Evolutionary conservation across 2,329 filamentous ascomycete species (phyloP), one percentile per base, ranked within the genome.

Genomic region (Colletotrichum caudatum): DNA sequence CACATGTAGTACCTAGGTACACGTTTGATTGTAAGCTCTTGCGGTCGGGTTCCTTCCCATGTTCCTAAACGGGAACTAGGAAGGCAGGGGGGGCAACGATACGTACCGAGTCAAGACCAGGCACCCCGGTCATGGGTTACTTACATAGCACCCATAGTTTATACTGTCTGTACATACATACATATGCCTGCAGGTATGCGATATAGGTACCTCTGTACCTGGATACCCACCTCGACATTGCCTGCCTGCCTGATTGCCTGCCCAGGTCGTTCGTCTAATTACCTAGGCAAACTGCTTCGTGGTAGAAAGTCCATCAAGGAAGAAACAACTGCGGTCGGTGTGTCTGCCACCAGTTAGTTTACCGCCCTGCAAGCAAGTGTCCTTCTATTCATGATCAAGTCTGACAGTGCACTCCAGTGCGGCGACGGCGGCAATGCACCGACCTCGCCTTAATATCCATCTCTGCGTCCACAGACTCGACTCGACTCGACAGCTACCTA

Each of bases 401-500:
- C 50, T 46, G 29, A 29, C 29, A 29, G 29, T 29, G 29, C 29
- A 29, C 29, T 7, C 11, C 54, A 7, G 7, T 23, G 39, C 46
- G 35, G 53, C 11, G 53, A 35, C 29, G 33, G 33, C 53, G 53
- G n/a, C 35, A 37, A 51, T 65, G 69, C 69, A 71, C 69, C 69
- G 54, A 64, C 69, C 69, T 71, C 69, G 26, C 46, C 59, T 69
- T 65, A 71, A 56, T 64, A 54, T 69, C 65, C 39, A 35, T 64
- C 44, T 64, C 37, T 29, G 44, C 51, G 26, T 59, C 59, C 59
- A 69, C 65, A 64, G 59, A 64, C 39, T 16, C 2, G 14, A 11
- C 53, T 63, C 37, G 37, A 26, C 53, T 37, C 59, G 29, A 48
- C n/a, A 53, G 53, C 58, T 68, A 29, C 29, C 29, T 29, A 29